Evolutionary conservation across 2,329 filamentous ascomycete species (phyloP), one percentile per base, ranked within the genome.

Genomic region (Calonectria hawksworthii): DNA sequence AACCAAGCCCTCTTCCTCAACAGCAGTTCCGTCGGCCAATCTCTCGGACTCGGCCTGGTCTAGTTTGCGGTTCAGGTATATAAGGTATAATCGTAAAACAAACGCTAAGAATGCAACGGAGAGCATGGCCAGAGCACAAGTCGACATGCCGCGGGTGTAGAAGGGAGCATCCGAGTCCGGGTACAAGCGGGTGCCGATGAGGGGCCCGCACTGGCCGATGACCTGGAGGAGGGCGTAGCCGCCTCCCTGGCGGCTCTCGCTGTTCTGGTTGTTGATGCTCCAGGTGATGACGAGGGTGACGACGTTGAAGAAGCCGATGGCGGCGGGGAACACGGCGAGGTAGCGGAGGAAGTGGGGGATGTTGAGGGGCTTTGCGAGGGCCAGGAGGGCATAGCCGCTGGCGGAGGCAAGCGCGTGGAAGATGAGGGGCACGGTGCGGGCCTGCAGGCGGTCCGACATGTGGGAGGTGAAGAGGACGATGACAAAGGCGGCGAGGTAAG

Each of bases 261-360:
- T 92, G 68, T 90, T 86, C 82, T 97, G 94, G 84, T 98, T 98
- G 82, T 98, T 98, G 81, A 98, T 91, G 44, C 91, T 95, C 96
- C 96, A 98, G 2, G 95, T 94, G 72, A 98, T 94, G 78, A 96
- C 93, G 38, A 98, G 89, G 0, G 95, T 95, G 72, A 98, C 94
- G 26, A 95, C 94, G 74, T 91, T 93, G 87, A 98, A 96, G 85
- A 98, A 97, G 5, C 96, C 96, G 0, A 92, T 87, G 2, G 93
- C 91, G 2, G 96, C 95, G 0, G 95, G 95, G 83, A 94, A 98
- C 10, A 98, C 89, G 71, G 93, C 94, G 8, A 93, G 80, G 81
- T 98, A 98, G 23, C 95, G 90, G 47, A 90, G 75, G 56, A 84
- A 89, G 65, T 86, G 80, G 5, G 87, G 82, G 28, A 91, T 83